A percentile compares a stretch with the other conserved stretches of the same genome.
phyloP scores from a whole-genome alignment of 2,329 filamentous ascomycete species.

The Epichloe sylvatica region DNA sequence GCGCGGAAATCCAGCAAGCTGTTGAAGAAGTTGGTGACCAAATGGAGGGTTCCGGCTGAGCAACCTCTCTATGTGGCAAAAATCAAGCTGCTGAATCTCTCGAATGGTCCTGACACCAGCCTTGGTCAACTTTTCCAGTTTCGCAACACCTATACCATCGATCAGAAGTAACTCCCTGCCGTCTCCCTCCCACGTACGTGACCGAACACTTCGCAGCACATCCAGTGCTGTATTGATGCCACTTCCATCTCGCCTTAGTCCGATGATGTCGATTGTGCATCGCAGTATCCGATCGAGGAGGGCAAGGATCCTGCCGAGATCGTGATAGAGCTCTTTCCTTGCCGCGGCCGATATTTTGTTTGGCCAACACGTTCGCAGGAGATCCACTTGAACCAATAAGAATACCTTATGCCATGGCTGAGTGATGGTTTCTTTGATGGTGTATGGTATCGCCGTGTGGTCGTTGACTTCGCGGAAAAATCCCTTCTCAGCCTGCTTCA shows the following conservation, averaged over 20 bases:
- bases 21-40: conserved; percentile 53
- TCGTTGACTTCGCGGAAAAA: conserved; percentile 27
- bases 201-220: conserved; percentile 61
- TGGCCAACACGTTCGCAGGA: conserved; percentile 49
- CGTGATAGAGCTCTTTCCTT: conserved; percentile 19
- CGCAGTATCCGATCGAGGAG: conserved; percentile 22
- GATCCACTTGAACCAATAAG: conserved; percentile 57
- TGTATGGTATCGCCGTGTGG: conserved; percentile 24
- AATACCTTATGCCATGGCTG: conserved; percentile 60
- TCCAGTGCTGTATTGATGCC: conserved; percentile 58
- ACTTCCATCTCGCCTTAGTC: conserved; percentile 42
- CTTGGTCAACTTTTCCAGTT: conserved; percentile 58
- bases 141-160: conserved; percentile 59
- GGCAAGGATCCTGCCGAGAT: conserved; percentile 19
- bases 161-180: conserved; percentile 74
- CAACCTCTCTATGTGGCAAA: conserved; percentile 61
- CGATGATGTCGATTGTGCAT: conserved; percentile 25
- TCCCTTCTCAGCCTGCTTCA: conserved; percentile 20
- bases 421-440: conserved; percentile 29
- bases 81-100: conserved; percentile 51
- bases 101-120: conserved; percentile 60
- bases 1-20: conserved; percentile 55
- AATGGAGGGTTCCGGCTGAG: conserved; percentile 72
- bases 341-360: conserved; percentile 26
- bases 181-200: conserved; percentile 68